Evolutionary conservation across 2,329 filamentous ascomycete species (phyloP).

Genomic region (Cercospora beticola): DNA sequence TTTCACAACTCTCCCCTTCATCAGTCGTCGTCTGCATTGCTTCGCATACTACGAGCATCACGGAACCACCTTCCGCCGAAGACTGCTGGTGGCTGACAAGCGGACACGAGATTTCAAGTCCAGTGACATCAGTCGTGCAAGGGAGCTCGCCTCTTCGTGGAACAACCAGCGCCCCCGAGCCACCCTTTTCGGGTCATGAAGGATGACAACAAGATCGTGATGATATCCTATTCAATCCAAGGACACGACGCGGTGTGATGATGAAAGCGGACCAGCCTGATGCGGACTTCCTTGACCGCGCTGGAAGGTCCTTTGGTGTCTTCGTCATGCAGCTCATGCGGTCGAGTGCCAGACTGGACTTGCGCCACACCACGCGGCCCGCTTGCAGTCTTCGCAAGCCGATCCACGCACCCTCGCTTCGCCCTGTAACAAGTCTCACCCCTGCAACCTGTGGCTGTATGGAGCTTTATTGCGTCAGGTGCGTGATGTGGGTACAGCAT

Average conservation of each 20-base stretch:
- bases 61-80: neutral
- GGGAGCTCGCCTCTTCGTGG: neutral
- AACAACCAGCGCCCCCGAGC: neutral
- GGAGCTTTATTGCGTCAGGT: conserved; percentile 29
- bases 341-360: neutral
- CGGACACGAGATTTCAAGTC: neutral
- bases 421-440: conserved; percentile 15
- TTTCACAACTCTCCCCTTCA: neutral
- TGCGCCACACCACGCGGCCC: conserved; percentile 18
- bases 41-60: neutral
- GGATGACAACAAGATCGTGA: neutral
- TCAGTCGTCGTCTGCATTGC: neutral
- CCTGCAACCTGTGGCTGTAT: conserved; percentile 28
- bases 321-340: conserved; percentile 8
- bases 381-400: conserved; percentile 9
- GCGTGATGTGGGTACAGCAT: conserved; percentile 21
- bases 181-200: neutral
- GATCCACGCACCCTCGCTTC: conserved; percentile 8
- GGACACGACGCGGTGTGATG: neutral
- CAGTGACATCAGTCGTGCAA: conserved; percentile 5
- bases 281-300: neutral
- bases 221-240: neutral
- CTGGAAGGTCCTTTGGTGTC: neutral
- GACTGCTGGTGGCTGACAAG: neutral
- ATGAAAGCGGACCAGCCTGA: neutral